phyloP scores from a whole-genome alignment of 139 green algal species.

The Gonium pectorale region DNA sequence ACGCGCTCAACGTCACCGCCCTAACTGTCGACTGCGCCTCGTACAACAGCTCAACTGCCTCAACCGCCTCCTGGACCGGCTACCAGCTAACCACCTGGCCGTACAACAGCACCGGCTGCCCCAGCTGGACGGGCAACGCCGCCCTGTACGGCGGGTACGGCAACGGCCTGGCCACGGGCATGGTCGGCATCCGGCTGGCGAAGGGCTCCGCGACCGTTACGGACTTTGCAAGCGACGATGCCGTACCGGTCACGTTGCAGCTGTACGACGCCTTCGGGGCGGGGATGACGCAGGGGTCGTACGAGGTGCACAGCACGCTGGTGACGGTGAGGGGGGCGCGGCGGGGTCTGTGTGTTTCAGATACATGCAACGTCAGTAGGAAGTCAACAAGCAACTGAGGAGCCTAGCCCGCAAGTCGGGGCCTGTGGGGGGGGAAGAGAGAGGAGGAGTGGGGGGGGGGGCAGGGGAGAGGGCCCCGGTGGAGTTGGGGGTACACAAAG shows the following conservation, averaged over 20 bases:
- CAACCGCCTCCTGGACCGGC: neutral
- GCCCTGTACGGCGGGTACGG: constrained; percentile 3
- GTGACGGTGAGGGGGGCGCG: constrained; percentile 2
- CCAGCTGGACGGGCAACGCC: neutral
- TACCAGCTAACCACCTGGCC: neutral
- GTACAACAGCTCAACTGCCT: neutral
- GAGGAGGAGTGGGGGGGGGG: too few relatives aligned
- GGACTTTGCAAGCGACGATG: neutral
- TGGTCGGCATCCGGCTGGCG: neutral
- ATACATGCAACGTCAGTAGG: too few relatives aligned
- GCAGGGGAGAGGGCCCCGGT: too few relatives aligned
- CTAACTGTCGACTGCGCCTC: neutral
- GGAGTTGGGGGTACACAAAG: too few relatives aligned
- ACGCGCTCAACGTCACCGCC: neutral
- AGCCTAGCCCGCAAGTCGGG: too few relatives aligned
- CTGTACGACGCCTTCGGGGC: constrained; percentile 11
- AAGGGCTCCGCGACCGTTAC: neutral
- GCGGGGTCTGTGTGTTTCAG: too few relatives aligned
- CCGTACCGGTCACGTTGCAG: neutral
- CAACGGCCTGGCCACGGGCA: neutral
- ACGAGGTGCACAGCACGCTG: neutral
- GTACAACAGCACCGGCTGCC: neutral
- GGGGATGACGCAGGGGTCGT: constrained; percentile 3
- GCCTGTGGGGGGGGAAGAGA: too few relatives aligned
- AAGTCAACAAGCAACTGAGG: too few relatives aligned